Evolutionary conservation across 495 filamentous ascomycete species (phyloP).

Genomic region (Penicillium manginii): DNA sequence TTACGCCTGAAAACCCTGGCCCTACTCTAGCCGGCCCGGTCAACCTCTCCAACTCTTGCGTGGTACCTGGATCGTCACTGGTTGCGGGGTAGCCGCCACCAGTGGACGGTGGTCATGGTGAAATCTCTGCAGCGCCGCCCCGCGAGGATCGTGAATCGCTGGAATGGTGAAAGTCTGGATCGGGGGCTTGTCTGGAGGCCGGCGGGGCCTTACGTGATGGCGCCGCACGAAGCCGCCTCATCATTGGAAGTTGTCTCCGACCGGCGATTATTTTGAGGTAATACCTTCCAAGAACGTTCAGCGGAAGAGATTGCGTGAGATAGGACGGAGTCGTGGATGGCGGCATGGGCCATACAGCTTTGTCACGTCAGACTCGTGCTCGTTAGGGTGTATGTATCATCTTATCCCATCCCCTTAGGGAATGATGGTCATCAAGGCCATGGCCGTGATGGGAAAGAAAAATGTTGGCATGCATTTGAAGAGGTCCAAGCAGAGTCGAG

Average conservation of each 20-base stretch:
- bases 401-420: too few species aligned
- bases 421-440: too few species aligned
- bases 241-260: conserved; percentile 34
- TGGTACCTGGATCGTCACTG: conserved; percentile 32
- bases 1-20: conserved; percentile 6
- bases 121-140: conserved; percentile 3
- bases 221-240: conserved; percentile 23
- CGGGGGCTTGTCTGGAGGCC: neutral
- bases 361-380: neutral
- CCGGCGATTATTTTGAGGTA: conserved; percentile 24
- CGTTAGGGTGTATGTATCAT: too few species aligned
- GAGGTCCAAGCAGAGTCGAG: conserved; percentile 1
- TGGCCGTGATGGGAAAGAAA: too few species aligned
- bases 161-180: conserved; percentile 3
- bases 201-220: conserved; percentile 36
- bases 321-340: neutral
- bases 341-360: neutral
- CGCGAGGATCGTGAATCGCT: neutral
- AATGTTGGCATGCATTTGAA: neutral
- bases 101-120: neutral
- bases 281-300: neutral
- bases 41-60: conserved; percentile 23
- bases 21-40: conserved; percentile 22
- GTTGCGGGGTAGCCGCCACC: conserved; percentile 27
- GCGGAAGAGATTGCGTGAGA: too few species aligned